Conservation (phyloP, 2,329 filamentous ascomycete species). For the Ophiostoma angusticollis region DNA sequence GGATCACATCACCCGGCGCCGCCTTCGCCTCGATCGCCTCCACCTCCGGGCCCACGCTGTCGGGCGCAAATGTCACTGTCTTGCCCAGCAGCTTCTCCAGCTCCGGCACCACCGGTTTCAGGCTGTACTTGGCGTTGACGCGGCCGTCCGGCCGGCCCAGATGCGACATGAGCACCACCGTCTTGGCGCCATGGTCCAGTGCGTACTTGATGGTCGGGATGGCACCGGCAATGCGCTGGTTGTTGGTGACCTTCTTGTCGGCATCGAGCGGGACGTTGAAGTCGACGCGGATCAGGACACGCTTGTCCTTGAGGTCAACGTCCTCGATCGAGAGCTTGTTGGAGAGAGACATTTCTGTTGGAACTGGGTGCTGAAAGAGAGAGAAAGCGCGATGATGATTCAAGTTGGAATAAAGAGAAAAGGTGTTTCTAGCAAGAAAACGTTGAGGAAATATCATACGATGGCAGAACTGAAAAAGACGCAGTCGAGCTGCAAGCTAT, state of each 20-base stretch:
- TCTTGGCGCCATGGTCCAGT: conserved; percentile 77
- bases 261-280: conserved; percentile 97
- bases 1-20: conserved; percentile 66
- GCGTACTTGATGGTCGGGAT: conserved; percentile 92
- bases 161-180: conserved; percentile 96
- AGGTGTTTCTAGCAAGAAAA: too few relatives aligned
- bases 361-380: too few relatives aligned
- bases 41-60: conserved; percentile 80
- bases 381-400: too few relatives aligned
- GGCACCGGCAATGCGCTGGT: conserved; percentile 93
- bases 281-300: conserved; percentile 96
- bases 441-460: too few relatives aligned
- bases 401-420: not conserved
- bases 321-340: conserved; percentile 97
- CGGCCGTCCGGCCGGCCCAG: conserved; percentile 90
- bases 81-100: conserved; percentile 79
- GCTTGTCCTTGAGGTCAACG: conserved; percentile 95
- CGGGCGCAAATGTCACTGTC: conserved; percentile 75
- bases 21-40: conserved; percentile 83
- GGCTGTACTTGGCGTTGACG: conserved; percentile 81
- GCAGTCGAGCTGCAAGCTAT: not conserved
- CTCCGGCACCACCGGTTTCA: conserved; percentile 82
- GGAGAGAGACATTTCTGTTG: conserved; percentile 81
- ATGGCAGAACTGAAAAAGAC: too few relatives aligned
- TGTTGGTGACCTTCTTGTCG: conserved; percentile 92